These are phyloP conservation scores for Scutellaria minor DNA, from an alignment of 257 asterid species.

Conservation along the genomic window DNA sequence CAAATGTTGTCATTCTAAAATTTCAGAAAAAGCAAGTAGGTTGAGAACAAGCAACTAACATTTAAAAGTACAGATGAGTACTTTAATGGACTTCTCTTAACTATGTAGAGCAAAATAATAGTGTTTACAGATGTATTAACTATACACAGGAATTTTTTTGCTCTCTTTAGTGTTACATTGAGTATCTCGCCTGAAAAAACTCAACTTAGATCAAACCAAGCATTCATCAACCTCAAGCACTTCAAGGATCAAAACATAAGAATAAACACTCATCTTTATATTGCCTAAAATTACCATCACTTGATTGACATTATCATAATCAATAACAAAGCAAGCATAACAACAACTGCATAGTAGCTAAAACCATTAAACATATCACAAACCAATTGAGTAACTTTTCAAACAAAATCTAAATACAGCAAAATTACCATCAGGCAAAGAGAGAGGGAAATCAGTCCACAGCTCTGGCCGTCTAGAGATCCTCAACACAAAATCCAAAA, in stretches of 20 bases:
- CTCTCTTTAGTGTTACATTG: background rate
- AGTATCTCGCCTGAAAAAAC: background rate
- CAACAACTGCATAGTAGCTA: background rate
- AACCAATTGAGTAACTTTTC: background rate
- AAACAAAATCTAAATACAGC: background rate
- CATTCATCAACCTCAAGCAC: background rate
- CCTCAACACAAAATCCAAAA: conserved; percentile 61
- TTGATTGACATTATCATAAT: conserved; percentile 1
- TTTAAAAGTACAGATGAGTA: background rate
- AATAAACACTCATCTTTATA: background rate
- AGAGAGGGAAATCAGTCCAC: conserved; percentile 79
- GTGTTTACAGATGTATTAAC: background rate
- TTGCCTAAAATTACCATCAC: background rate
- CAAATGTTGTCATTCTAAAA: background rate
- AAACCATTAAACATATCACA: background rate
- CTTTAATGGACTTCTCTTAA: background rate
- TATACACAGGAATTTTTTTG: background rate
- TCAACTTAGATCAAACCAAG: background rate
- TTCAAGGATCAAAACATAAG: conserved; percentile 9
- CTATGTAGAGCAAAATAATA: background rate
- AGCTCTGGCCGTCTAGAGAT: conserved; percentile 62
- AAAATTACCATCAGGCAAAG: conserved; percentile 59
- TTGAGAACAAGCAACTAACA: background rate
- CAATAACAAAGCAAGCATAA: conserved; percentile 20
- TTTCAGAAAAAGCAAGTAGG: background rate